Percentiles rank a stretch among this genome's conserved stretches.
Conservation (phyloP, 192 early-diverging fungal species). For the Coemansia sp. region DNA sequence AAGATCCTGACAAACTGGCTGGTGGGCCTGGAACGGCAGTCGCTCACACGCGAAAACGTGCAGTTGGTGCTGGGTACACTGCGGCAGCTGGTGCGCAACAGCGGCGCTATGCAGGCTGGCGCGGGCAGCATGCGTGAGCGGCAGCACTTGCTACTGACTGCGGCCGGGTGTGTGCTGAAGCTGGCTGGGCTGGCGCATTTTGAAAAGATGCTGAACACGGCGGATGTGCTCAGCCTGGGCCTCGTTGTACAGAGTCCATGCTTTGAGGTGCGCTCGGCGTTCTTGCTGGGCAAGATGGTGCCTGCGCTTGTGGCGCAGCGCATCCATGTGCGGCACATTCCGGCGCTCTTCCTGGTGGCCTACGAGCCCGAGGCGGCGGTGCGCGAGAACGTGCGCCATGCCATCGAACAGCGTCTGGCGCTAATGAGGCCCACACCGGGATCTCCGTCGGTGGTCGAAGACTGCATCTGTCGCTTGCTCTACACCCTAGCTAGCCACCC, state of each 20-base stretch:
- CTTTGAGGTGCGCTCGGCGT: constrained; percentile 72
- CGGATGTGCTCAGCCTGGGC: constrained; percentile 60
- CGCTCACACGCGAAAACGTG: constrained; percentile 58
- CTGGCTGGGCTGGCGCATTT: constrained; percentile 55
- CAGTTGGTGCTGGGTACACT: constrained; percentile 67
- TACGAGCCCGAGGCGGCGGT: constrained; percentile 80
- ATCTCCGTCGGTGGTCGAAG: constrained; percentile 57
- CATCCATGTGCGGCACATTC: constrained; percentile 68
- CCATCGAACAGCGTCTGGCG: constrained; percentile 58
- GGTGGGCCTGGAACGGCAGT: constrained; percentile 34
- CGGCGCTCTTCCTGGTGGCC: constrained; percentile 73
- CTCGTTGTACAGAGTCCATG: constrained; percentile 70
- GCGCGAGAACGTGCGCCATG: constrained; percentile 58
- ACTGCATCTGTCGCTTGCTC: constrained; percentile 60
- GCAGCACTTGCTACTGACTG: constrained; percentile 67
- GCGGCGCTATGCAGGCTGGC: constrained; percentile 63
- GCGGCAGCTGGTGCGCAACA: constrained; percentile 58
- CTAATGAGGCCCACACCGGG: constrained; percentile 43
- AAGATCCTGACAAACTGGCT: constrained; percentile 71
- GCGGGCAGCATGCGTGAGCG: constrained; percentile 48
- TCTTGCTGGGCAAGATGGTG: constrained; percentile 66
- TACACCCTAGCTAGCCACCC: constrained; percentile 83
- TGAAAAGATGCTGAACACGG: constrained; percentile 53
- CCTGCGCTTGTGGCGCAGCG: constrained; percentile 59
- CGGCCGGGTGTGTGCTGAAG: constrained; percentile 62